These are phyloP conservation scores for Phytophthora macrochlamydospora DNA, from an alignment of 352 stramenopile genomes.

Conservation along the genomic window DNA sequence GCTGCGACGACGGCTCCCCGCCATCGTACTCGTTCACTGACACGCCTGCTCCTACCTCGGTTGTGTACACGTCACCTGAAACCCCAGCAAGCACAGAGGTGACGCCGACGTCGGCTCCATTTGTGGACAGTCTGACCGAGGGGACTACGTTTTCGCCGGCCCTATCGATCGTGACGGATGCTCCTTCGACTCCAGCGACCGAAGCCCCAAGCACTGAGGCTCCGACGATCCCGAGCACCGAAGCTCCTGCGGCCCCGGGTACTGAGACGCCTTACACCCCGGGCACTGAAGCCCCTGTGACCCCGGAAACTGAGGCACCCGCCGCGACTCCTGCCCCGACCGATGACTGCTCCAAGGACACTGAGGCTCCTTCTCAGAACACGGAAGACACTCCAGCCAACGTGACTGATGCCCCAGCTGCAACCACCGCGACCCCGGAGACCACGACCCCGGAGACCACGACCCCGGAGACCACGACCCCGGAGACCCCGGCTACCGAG, in stretches of 20 bases:
- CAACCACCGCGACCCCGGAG: no score
- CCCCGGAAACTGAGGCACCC: background rate
- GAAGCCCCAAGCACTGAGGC: slow-evolving; percentile 12
- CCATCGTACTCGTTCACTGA: no score
- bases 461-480: no score
- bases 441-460: no score
- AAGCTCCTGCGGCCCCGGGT: slow-evolving; percentile 1
- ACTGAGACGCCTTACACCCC: background rate
- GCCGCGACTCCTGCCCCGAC: no score
- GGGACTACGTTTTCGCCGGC: slow-evolving; percentile 10
- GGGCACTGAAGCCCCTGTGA: background rate
- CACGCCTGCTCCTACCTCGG: background rate
- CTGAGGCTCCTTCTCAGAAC: background rate
- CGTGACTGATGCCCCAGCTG: no score
- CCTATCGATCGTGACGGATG: slow-evolving; percentile 15
- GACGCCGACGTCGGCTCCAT: background rate
- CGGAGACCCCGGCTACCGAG: no score
- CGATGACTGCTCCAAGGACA: no score
- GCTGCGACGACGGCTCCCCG: no score
- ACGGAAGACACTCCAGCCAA: slow-evolving; percentile 3
- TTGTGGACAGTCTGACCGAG: slow-evolving; percentile 1
- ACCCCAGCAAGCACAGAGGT: background rate
- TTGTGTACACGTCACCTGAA: background rate
- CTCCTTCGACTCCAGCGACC: slow-evolving; percentile 11
- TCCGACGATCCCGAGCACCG: background rate